phyloP scores from a whole-genome alignment of 2,329 filamentous ascomycete genomes.

The Sclerotinia nivalis region DNA sequence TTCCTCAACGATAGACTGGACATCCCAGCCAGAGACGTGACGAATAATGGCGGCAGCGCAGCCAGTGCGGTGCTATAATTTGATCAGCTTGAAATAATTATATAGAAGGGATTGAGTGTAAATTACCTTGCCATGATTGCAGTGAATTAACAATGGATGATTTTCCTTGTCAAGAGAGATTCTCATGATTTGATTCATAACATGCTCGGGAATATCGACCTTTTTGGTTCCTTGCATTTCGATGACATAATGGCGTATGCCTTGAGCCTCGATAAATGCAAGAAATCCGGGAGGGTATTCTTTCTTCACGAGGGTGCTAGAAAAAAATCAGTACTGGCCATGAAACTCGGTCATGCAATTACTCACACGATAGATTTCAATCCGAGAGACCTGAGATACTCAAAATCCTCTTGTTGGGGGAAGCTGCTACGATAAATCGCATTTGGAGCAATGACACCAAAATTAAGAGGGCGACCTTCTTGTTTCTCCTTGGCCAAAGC shows the following conservation, averaged over 20 bases:
- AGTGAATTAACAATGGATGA: constrained; percentile 83
- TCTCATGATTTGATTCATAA: constrained; percentile 70
- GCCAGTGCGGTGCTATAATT: constrained; percentile 74
- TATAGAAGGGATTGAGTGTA: not conserved
- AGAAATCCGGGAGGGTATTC: constrained; percentile 56
- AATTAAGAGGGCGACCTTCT: constrained; percentile 62
- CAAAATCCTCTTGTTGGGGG: constrained; percentile 68
- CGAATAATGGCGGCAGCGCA: constrained; percentile 82
- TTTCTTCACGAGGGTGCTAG: constrained; percentile 63
- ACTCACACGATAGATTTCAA: constrained; percentile 79
- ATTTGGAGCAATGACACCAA: constrained; percentile 70
- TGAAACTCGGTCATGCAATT: not conserved
- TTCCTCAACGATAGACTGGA: constrained; percentile 65
- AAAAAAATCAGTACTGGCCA: constrained; percentile 26
- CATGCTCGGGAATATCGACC: constrained; percentile 62
- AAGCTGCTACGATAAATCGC: constrained; percentile 78
- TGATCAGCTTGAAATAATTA: constrained; percentile 25
- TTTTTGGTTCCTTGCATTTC: constrained; percentile 90
- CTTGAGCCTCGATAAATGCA: constrained; percentile 63
- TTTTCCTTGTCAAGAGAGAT: constrained; percentile 71
- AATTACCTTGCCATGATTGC: constrained; percentile 80
- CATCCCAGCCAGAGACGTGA: constrained; percentile 68
- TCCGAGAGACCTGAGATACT: constrained; percentile 65
- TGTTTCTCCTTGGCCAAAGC: constrained; percentile 24
- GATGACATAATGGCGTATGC: constrained; percentile 73